Percentiles rank a stretch among this genome's conserved stretches.
phyloP scores from a whole-genome alignment of 305 asterid species.

The Petunia hybrid region DNA sequence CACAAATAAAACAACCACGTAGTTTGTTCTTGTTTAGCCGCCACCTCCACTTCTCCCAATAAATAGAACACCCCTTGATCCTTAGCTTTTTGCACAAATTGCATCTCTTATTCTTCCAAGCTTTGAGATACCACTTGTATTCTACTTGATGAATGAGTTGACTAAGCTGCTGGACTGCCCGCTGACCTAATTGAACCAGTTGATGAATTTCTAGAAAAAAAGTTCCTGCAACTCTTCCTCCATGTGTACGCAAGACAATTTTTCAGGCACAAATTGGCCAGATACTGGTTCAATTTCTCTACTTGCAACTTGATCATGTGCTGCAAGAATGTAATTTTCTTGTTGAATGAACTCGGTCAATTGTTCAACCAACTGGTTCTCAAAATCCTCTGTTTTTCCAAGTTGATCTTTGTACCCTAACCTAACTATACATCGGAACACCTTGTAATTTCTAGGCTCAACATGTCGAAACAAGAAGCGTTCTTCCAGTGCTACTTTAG shows the following conservation, averaged over 20 bases:
- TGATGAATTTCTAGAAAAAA: too few species aligned
- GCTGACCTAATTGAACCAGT: too few species aligned
- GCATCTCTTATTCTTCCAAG: constrained; percentile 44
- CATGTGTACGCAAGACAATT: constrained; percentile 34
- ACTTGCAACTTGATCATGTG: not conserved
- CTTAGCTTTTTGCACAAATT: constrained; percentile 52
- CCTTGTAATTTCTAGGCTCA: constrained; percentile 52
- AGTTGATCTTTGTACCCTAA: constrained; percentile 72
- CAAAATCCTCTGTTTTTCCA: constrained; percentile 27
- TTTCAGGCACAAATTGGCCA: constrained; percentile 8
- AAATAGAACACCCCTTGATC: constrained; percentile 65
- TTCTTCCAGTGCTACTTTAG: constrained; percentile 57
- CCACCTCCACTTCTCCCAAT: constrained; percentile 76
- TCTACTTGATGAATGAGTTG: constrained; percentile 38
- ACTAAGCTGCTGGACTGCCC: constrained; percentile 31
- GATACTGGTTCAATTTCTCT: constrained; percentile 23
- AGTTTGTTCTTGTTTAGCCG: constrained; percentile 48
- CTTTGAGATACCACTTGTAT: not conserved
- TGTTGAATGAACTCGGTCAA: constrained; percentile 59
- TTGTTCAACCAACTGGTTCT: constrained; percentile 53
- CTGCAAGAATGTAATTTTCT: constrained; percentile 35
- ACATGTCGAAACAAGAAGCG: constrained; percentile 68
- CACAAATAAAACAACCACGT: too few species aligned
- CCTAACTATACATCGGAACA: constrained; percentile 72
- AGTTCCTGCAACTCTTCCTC: constrained; percentile 37